Evolutionary conservation across 768 basidiomycete species (phyloP).

Genomic region (Suillus hirtellus): DNA sequence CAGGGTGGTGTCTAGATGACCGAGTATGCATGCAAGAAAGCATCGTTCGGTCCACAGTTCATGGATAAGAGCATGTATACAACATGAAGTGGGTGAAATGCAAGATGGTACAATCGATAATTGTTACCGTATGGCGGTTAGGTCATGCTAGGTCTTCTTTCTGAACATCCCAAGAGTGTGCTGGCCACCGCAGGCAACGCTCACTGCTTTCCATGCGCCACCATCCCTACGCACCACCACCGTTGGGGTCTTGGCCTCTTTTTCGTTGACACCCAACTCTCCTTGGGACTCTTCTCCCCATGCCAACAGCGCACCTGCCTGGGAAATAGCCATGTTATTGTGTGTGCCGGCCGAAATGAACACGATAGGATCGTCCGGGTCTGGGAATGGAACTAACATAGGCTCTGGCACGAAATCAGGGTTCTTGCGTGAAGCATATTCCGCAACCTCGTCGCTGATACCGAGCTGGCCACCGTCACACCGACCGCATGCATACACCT

Average conservation of each 20-base stretch:
- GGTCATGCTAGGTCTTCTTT: conserved; percentile 45
- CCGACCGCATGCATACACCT: conserved; percentile 86
- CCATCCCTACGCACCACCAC: conserved; percentile 73
- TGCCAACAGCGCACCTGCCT: conserved; percentile 65
- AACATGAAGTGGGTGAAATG: conserved; percentile 13
- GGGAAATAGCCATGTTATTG: conserved; percentile 70
- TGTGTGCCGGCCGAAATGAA: conserved; percentile 69
- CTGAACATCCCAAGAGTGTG: conserved; percentile 74
- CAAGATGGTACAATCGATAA: conserved; percentile 20
- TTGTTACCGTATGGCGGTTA: not conserved
- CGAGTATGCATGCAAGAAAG: conserved; percentile 18
- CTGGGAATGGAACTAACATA: conserved; percentile 63
- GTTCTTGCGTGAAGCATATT: conserved; percentile 52
- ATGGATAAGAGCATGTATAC: conserved; percentile 19
- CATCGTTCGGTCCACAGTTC: conserved; percentile 20
- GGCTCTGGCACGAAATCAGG: conserved; percentile 68
- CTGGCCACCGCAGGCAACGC: conserved; percentile 75
- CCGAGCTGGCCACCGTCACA: conserved; percentile 86
- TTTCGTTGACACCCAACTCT: conserved; percentile 67
- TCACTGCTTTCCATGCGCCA: conserved; percentile 56
- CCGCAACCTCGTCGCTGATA: conserved; percentile 64
- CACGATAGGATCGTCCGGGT: conserved; percentile 61
- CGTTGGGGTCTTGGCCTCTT: conserved; percentile 62
- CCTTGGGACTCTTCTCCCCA: conserved; percentile 83
- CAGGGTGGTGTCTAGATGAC: conserved; percentile 11